These are phyloP conservation scores for Neurospora tetraspora DNA, from an alignment of 495 filamentous ascomycete species.

Conservation along the genomic window DNA sequence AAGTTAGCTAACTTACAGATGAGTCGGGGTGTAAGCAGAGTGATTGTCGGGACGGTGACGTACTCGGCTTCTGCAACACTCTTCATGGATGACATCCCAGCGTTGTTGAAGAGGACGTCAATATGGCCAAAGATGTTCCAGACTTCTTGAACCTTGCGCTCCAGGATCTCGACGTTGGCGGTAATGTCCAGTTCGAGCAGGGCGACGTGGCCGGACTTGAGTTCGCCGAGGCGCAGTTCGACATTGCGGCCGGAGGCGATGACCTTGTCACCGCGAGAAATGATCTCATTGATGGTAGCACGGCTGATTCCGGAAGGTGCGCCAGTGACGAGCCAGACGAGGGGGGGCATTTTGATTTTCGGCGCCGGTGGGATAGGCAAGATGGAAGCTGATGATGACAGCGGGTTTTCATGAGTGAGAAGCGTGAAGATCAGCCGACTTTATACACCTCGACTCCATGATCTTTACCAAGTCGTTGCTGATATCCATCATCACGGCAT, in stretches of 20 bases:
- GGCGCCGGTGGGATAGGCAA: background rate
- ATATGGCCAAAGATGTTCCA: constrained; percentile 21
- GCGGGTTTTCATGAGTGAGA: background rate
- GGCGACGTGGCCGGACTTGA: constrained; percentile 11
- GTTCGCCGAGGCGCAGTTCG: constrained; percentile 12
- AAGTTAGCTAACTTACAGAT: background rate
- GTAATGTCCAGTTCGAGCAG: constrained; percentile 35
- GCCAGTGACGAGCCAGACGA: constrained; percentile 21
- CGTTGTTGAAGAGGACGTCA: constrained; percentile 25
- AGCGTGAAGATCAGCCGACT: background rate
- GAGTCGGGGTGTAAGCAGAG: background rate
- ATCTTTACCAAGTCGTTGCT: background rate
- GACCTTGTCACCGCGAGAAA: constrained; percentile 37
- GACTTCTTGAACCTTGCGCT: constrained; percentile 9
- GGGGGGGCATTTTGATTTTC: constrained; percentile 9
- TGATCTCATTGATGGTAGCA: constrained; percentile 29
- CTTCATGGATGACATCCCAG: constrained; percentile 16
- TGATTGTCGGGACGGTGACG: background rate
- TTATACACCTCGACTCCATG: background rate
- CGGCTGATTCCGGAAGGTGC: constrained; percentile 20
- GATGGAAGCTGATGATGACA: background rate
- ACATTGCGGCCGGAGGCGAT: constrained; percentile 31
- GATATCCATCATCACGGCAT: background rate
- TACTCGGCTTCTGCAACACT: constrained; percentile 17
- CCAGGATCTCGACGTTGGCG: constrained; percentile 11